Conservation (phyloP, 331 rosid genomes). For the Rosa hybrid region DNA sequence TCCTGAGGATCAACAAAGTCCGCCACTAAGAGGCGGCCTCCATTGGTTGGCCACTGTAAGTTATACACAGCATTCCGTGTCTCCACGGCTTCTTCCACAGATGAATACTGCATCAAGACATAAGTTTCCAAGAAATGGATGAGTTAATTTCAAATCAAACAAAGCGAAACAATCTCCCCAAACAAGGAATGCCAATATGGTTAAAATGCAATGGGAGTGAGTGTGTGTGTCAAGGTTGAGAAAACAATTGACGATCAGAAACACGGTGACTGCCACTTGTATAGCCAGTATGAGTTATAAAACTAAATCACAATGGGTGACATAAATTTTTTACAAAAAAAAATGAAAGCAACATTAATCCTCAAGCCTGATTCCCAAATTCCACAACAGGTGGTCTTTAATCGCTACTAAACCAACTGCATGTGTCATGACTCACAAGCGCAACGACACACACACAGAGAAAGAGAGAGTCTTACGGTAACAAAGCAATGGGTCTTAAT, state of each 20-base stretch:
- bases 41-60: conserved; percentile 96
- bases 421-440: neutral
- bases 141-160: neutral
- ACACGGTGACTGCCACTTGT: neutral
- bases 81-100: conserved; percentile 75
- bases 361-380: neutral
- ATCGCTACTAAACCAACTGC: neutral
- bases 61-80: conserved; percentile 87
- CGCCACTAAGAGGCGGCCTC: conserved; percentile 80
- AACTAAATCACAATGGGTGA: neutral
- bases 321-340: neutral
- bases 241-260: neutral
- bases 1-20: conserved; percentile 93
- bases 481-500: conserved; percentile 98
- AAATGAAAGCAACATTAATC: neutral
- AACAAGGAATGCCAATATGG: neutral
- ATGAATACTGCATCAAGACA: conserved; percentile 58
- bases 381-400: neutral
- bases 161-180: neutral
- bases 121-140: neutral
- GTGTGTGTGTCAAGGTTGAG: too few species aligned
- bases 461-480: conserved; percentile 57
- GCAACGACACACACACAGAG: neutral
- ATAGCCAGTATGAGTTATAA: neutral
- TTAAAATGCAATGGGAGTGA: too few species aligned